Percentiles rank a stretch among this genome's conserved stretches.
Conservation (phyloP, 2,329 filamentous ascomycete genomes). For the Cladorrhinum sp. region DNA sequence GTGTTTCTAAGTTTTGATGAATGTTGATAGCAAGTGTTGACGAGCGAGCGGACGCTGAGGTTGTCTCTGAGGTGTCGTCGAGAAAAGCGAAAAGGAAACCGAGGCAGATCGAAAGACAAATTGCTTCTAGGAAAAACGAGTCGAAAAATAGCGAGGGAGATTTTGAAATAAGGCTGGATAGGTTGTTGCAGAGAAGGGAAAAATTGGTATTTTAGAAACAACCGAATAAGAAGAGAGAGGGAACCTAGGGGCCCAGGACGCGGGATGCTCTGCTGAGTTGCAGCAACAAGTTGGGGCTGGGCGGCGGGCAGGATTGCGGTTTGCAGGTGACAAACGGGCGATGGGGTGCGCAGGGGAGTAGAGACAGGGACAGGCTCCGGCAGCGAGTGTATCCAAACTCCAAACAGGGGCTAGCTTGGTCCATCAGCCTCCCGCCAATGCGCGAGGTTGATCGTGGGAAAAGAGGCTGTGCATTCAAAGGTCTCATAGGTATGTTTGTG, state of each 20-base stretch:
- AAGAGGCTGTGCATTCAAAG: slow-evolving; percentile 20
- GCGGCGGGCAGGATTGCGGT: slow-evolving; percentile 8
- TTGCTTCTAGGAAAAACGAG: neutral
- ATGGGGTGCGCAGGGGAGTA: neutral
- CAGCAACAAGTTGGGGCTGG: neutral
- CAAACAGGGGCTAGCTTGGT: slow-evolving; percentile 18
- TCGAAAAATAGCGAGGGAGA: slow-evolving; percentile 5
- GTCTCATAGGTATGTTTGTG: neutral
- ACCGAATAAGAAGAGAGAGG: slow-evolving; percentile 16
- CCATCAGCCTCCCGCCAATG: slow-evolving; percentile 16
- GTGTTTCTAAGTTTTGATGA: neutral
- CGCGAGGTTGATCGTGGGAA: slow-evolving; percentile 2
- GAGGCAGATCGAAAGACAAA: neutral
- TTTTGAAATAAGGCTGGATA: neutral
- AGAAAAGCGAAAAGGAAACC: neutral
- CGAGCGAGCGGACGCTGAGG: slow-evolving; percentile 4
- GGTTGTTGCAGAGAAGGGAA: neutral
- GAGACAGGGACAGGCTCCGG: slow-evolving; percentile 12
- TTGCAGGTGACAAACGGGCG: slow-evolving; percentile 11
- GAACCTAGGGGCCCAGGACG: slow-evolving; percentile 12
- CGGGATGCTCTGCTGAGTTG: slow-evolving; percentile 5
- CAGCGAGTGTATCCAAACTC: slow-evolving; percentile 2
- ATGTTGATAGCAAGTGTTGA: neutral
- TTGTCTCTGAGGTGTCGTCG: neutral
- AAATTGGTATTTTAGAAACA: slow-evolving; percentile 6